Evolutionary conservation across 177 flowering plant genomes (phyloP).

Genomic region (Vitis hybrid): DNA sequence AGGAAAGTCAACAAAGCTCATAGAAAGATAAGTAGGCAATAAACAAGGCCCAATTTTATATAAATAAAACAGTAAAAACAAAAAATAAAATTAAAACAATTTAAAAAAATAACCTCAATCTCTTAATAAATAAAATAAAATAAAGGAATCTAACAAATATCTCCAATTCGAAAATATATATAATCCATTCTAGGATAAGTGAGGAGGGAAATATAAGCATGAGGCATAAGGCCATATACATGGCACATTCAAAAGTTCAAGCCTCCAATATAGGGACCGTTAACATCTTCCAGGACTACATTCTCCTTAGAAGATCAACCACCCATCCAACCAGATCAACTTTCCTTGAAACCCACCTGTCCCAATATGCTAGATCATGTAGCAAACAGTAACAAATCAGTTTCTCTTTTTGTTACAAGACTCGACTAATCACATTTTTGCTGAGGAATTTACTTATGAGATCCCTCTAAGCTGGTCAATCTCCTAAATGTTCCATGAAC

Average conservation of each 20-base stretch:
- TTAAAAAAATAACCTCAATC: not conserved
- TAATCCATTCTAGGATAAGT: not conserved
- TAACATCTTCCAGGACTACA: not conserved
- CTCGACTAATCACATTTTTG: not conserved
- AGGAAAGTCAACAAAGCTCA: not conserved
- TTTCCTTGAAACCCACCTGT: not conserved
- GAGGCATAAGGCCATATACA: not conserved
- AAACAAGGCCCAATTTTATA: not conserved
- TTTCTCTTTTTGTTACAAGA: not conserved
- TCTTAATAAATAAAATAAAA: not conserved
- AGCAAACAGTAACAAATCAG: not conserved
- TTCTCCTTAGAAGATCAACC: not conserved
- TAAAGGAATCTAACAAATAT: not conserved
- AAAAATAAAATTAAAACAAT: not conserved
- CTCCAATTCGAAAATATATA: not conserved
- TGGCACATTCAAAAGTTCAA: not conserved
- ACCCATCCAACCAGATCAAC: not conserved
- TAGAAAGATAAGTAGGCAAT: not conserved
- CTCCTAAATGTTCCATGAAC: not conserved
- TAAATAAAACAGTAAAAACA: not conserved
- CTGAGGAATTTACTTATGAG: not conserved
- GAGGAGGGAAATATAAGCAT: not conserved
- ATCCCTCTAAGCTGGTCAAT: not conserved
- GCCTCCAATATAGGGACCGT: not conserved
- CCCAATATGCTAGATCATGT: not conserved